Conservation (phyloP, 306 rosid genomes). For the Trifolium dubium region DNA sequence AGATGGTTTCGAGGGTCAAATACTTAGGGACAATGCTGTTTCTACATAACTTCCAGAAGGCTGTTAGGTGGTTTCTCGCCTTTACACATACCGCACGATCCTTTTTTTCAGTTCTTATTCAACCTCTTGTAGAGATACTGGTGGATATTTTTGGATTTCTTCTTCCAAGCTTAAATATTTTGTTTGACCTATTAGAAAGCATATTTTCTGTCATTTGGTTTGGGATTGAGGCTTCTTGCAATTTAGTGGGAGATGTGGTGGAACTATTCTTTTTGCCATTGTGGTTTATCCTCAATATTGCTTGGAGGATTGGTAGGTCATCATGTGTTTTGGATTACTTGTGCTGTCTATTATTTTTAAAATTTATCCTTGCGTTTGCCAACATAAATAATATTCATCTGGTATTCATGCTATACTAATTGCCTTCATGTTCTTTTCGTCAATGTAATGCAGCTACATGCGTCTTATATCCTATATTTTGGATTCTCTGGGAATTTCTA, state of each 20-base stretch:
- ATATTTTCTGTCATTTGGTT: slow-evolving; percentile 64
- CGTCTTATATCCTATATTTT: slow-evolving; percentile 66
- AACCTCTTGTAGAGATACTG: slow-evolving; percentile 66
- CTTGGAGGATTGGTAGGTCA: slow-evolving; percentile 77
- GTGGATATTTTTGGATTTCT: slow-evolving; percentile 65
- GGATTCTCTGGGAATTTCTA: slow-evolving; percentile 70
- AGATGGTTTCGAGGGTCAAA: slow-evolving; percentile 90
- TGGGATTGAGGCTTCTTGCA: slow-evolving; percentile 55
- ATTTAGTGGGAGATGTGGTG: slow-evolving; percentile 56
- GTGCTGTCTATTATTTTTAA: slow-evolving; percentile 19
- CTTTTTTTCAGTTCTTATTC: slow-evolving; percentile 70
- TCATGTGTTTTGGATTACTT: slow-evolving; percentile 36
- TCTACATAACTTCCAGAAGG: slow-evolving; percentile 86
- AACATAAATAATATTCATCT: slow-evolving; percentile 30
- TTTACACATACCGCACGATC: slow-evolving; percentile 59
- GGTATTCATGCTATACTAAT: slow-evolving; percentile 33
- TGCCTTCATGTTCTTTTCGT: slow-evolving; percentile 33
- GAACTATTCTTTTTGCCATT: slow-evolving; percentile 71
- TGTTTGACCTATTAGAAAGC: slow-evolving; percentile 56
- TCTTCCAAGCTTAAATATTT: slow-evolving; percentile 63
- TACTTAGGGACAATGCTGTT: slow-evolving; percentile 97
- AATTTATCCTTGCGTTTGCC: slow-evolving; percentile 8
- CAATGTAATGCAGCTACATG: slow-evolving; percentile 60
- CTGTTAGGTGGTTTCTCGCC: slow-evolving; percentile 77
- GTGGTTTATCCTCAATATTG: slow-evolving; percentile 58